phyloP scores from a whole-genome alignment of 495 filamentous ascomycete genomes.

The Aspergillus diversus region DNA sequence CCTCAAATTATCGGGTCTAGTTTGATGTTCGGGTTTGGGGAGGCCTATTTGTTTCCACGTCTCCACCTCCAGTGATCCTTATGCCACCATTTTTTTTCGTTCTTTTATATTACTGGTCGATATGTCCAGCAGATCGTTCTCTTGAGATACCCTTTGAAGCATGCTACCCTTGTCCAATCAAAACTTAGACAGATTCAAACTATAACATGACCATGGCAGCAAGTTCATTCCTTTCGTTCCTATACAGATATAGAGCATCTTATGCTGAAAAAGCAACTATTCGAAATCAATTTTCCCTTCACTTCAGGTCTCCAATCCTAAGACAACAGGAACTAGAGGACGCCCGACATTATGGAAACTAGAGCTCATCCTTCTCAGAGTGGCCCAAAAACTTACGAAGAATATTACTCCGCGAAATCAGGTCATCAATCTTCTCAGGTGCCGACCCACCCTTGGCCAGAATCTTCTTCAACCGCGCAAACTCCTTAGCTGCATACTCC shows the following conservation, averaged over 20 bases:
- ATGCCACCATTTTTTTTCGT: neutral
- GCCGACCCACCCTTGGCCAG: conserved; percentile 84
- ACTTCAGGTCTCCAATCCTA: too few relatives aligned
- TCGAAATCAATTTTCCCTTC: too few relatives aligned
- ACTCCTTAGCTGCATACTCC: conserved; percentile 84
- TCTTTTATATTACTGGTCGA: neutral
- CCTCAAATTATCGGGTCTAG: neutral
- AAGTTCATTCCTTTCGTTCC: conserved; percentile 9
- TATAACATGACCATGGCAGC: neutral
- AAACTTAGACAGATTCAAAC: too few relatives aligned
- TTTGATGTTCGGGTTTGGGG: neutral
- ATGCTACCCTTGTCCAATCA: neutral
- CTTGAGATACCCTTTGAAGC: neutral
- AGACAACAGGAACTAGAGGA: too few relatives aligned
- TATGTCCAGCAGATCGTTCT: neutral
- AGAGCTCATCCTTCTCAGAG: conserved; percentile 69
- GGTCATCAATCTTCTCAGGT: conserved; percentile 85
- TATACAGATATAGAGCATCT: neutral
- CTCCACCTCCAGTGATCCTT: neutral
- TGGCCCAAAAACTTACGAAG: conserved; percentile 71
- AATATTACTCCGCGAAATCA: conserved; percentile 86
- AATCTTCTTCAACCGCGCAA: conserved; percentile 76
- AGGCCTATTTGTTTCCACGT: too few relatives aligned
- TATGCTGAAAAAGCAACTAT: neutral
- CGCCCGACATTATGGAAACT: conserved; percentile 28